Evolutionary conservation across 2,329 filamentous ascomycete species (phyloP).

Genomic region (Ampelomyces quisqualis): DNA sequence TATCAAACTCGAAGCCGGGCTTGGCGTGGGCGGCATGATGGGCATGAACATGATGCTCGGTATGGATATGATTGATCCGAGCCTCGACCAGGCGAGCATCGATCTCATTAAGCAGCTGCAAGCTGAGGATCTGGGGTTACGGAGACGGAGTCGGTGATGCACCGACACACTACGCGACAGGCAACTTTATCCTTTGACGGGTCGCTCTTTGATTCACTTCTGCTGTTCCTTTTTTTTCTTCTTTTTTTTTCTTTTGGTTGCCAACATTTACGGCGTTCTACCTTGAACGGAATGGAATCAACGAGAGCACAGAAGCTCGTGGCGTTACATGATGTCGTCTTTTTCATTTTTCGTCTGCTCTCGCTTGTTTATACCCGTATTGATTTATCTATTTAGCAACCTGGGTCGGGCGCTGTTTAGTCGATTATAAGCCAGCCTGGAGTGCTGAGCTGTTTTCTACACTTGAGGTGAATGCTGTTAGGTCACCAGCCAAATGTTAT

Average conservation of each 20-base stretch:
- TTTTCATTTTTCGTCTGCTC: neutral
- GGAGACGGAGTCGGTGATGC: slow-evolving; percentile 28
- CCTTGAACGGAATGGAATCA: too few relatives aligned
- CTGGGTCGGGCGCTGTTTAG: too few relatives aligned
- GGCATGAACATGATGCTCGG: slow-evolving; percentile 10
- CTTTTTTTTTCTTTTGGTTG: slow-evolving; percentile 1
- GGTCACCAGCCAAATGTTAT: too few relatives aligned
- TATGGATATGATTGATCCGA: slow-evolving; percentile 24
- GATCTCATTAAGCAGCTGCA: slow-evolving; percentile 36
- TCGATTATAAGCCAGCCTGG: slow-evolving; percentile 2
- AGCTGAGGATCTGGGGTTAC: slow-evolving; percentile 33
- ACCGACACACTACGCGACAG: too few relatives aligned
- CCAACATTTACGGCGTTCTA: slow-evolving; percentile 3
- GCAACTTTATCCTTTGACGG: neutral
- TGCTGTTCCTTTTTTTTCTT: too few relatives aligned
- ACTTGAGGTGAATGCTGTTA: neutral
- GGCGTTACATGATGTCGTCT: too few relatives aligned
- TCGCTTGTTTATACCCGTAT: neutral
- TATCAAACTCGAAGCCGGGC: slow-evolving; percentile 29
- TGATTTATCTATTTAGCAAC: too few relatives aligned
- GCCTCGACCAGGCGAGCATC: slow-evolving; percentile 28
- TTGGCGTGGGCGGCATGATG: slow-evolving; percentile 11
- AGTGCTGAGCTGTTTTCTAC: neutral
- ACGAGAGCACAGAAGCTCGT: too few relatives aligned
- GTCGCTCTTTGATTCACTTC: too few relatives aligned